A percentile compares a stretch with the other conserved stretches of the same genome.
phyloP scores from a whole-genome alignment of 1,284 basidiomycete species.

The Pyrrhoderma lamaoense region DNA sequence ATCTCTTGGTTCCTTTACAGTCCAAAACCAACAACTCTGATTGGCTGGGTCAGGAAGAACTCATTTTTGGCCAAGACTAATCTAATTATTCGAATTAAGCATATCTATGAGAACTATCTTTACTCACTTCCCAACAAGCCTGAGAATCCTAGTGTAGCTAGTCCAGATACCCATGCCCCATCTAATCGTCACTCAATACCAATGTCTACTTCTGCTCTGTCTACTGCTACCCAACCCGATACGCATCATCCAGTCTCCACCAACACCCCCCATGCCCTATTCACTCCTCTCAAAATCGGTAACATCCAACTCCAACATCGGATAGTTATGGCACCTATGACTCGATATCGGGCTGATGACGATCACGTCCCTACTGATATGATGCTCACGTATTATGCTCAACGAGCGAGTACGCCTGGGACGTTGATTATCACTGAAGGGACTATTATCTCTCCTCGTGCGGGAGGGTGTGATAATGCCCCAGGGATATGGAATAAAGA shows the following conservation, averaged over 20 bases:
- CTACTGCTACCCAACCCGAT: background rate
- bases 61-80: too few species aligned
- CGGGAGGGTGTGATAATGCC: conserved; percentile 19
- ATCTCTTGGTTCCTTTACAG: too few species aligned
- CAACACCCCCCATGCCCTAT: conserved; percentile 23
- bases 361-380: conserved; percentile 21
- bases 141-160: too few species aligned
- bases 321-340: conserved; percentile 29
- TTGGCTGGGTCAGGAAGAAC: too few species aligned
- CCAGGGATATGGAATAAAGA: conserved; percentile 24
- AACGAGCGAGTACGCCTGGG: conserved; percentile 24
- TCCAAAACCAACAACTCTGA: too few species aligned
- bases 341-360: conserved; percentile 26
- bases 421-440: conserved; percentile 29
- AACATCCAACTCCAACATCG: conserved; percentile 24
- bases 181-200: too few species aligned
- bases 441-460: conserved; percentile 23
- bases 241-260: background rate
- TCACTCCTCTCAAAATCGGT: conserved; percentile 27
- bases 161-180: too few species aligned
- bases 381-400: conserved; percentile 24
- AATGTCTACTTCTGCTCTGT: background rate
- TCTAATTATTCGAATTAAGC: too few species aligned
- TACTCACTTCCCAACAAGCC: too few species aligned
- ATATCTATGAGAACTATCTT: too few species aligned